These are phyloP conservation scores for Solanum peruvianum DNA, from an alignment of 257 asterid species.

Conservation along the genomic window DNA sequence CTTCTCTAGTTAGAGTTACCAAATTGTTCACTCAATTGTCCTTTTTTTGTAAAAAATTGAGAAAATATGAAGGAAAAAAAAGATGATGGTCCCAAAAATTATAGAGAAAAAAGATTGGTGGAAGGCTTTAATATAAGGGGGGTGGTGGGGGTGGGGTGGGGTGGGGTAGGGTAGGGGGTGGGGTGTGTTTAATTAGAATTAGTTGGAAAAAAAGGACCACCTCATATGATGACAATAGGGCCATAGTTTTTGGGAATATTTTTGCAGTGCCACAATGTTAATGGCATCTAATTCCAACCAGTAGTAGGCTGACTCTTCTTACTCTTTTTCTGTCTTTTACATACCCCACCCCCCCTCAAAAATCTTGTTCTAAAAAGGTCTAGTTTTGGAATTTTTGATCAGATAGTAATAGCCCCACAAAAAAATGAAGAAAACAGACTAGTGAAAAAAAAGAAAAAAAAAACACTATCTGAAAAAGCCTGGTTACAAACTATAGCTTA, in stretches of 20 bases:
- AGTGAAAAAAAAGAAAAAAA: not conserved
- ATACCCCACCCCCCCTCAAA: not conserved
- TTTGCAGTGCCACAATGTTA: slow-evolving; percentile 25
- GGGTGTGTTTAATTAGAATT: slow-evolving; percentile 44
- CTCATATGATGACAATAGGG: slow-evolving; percentile 46
- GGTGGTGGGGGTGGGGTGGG: not conserved
- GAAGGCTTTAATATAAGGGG: slow-evolving; percentile 31
- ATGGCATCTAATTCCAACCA: slow-evolving; percentile 43
- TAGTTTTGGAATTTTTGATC: slow-evolving; percentile 17
- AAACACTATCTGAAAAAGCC: slow-evolving; percentile 47
- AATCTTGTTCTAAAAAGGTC: not conserved
- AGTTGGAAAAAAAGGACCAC: slow-evolving; percentile 89
- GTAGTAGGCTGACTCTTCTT: not conserved
- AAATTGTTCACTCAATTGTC: not conserved
- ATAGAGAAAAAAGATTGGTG: slow-evolving; percentile 23
- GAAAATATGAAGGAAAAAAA: not conserved
- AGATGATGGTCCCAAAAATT: slow-evolving; percentile 51
- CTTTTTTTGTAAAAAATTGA: not conserved
- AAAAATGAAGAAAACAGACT: not conserved
- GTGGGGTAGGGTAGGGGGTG: not conserved
- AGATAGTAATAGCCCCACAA: slow-evolving; percentile 37
- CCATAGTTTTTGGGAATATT: slow-evolving; percentile 47
- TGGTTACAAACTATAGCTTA: slow-evolving; percentile 37
- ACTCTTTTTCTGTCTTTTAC: not conserved
- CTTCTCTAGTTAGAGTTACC: not conserved